Conservation (phyloP, 106 monocot genomes). For the Triglochin maritima region DNA sequence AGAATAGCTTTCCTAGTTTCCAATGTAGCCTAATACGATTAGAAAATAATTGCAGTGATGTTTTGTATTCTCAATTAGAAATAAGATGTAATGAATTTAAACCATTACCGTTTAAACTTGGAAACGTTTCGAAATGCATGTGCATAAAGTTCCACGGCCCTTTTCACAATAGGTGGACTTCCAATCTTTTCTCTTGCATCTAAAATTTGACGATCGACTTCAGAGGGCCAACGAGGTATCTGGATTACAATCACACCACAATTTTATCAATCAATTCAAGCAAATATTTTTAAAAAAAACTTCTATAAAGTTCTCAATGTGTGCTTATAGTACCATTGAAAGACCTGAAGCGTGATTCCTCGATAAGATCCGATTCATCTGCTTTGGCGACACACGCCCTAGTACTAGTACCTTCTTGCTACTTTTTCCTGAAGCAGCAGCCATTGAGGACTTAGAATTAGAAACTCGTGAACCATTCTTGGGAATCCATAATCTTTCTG, state of each 20-base stretch:
- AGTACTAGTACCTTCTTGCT: constrained; percentile 7
- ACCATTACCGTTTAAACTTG: constrained; percentile 2
- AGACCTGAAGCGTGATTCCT: constrained; percentile 10
- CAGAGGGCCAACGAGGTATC: neutral
- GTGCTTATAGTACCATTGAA: constrained; percentile 8
- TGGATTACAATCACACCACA: neutral
- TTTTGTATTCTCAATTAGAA: too few relatives aligned
- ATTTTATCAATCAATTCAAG: too few relatives aligned
- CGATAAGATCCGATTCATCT: constrained; percentile 13
- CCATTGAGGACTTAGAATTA: neutral
- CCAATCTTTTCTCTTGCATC: neutral
- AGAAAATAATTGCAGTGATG: neutral
- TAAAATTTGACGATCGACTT: constrained; percentile 1
- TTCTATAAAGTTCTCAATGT: neutral
- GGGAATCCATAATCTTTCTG: neutral
- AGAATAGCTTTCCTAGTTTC: too few relatives aligned
- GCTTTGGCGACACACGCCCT: constrained; percentile 1
- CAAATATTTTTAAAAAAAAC: neutral
- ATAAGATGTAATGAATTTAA: too few relatives aligned
- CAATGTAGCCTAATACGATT: neutral
- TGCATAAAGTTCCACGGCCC: neutral
- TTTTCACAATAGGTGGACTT: neutral
- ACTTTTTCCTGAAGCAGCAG: neutral
- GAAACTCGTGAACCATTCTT: too few relatives aligned
- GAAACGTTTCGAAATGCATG: constrained; percentile 2